phyloP scores from a whole-genome alignment of 2,329 filamentous ascomycete genomes.

The Raffaelea albimanens region DNA sequence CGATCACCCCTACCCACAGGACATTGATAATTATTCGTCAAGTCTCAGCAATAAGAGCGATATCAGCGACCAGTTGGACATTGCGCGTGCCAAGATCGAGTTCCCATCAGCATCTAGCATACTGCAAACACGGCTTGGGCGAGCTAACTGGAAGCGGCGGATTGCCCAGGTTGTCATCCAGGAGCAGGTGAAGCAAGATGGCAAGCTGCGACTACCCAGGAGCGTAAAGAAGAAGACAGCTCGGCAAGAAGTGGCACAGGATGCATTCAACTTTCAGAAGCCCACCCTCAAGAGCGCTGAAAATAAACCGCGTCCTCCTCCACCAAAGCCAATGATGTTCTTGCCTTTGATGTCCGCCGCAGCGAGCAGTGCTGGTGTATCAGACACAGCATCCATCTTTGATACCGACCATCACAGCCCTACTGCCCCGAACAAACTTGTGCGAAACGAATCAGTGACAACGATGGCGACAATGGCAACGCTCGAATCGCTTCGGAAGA shows the following conservation, averaged over 20 bases:
- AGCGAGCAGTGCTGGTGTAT: conserved; percentile 4
- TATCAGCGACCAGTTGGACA: conserved; percentile 7
- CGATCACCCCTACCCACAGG: conserved; percentile 9
- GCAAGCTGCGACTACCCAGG: background rate
- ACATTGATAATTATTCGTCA: conserved; percentile 8
- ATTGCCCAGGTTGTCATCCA: conserved; percentile 8
- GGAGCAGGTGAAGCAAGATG: conserved; percentile 6
- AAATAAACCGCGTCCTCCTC: background rate
- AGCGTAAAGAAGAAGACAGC: conserved; percentile 2
- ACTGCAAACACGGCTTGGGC: conserved; percentile 9
- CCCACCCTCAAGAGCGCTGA: conserved; percentile 4
- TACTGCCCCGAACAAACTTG: background rate
- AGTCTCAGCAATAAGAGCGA: conserved; percentile 10
- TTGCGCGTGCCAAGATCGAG: conserved; percentile 8
- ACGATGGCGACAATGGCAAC: conserved; percentile 9
- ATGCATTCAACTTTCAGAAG: conserved; percentile 11
- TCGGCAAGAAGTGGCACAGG: conserved; percentile 10
- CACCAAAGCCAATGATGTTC: background rate
- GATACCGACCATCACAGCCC: conserved; percentile 2
- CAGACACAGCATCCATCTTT: conserved; percentile 8
- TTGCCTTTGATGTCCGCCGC: conserved; percentile 6
- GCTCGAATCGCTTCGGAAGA: conserved; percentile 1
- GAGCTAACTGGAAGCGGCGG: conserved; percentile 10
- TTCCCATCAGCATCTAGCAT: conserved; percentile 10
- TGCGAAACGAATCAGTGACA: conserved; percentile 3